Evolutionary conservation across 2,329 filamentous ascomycete species (phyloP).

Genomic region (Tolypocladium guangdongense): DNA sequence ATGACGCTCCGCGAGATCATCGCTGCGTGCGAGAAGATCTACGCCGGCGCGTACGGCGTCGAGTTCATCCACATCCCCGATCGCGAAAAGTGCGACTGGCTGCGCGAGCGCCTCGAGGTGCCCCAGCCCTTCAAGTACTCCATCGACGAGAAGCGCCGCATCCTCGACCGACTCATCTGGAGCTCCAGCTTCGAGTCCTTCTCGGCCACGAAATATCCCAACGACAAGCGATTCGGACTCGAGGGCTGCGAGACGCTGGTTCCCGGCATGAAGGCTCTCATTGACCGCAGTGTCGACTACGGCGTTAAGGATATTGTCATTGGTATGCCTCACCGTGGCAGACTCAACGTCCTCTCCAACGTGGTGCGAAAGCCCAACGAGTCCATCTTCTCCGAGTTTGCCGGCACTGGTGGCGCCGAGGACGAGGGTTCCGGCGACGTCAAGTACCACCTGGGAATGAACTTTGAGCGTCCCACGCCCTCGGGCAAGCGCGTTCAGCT

Average conservation of each 20-base stretch:
- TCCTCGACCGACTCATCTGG: conserved; percentile 96
- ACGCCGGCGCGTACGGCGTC: conserved; percentile 93
- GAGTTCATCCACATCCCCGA: conserved; percentile 99
- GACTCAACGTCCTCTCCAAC: conserved; percentile 95
- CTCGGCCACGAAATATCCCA: conserved; percentile 94
- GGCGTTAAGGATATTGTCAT: conserved; percentile 99
- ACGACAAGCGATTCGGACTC: conserved; percentile 98
- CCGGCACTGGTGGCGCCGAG: conserved; percentile 72
- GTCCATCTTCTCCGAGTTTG: conserved; percentile 98
- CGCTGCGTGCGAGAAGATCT: conserved; percentile 83
- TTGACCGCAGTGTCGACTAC: conserved; percentile 96
- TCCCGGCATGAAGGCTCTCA: conserved; percentile 97
- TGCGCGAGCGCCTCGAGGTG: conserved; percentile 88
- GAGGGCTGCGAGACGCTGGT: conserved; percentile 96
- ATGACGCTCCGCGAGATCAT: conserved; percentile 97
- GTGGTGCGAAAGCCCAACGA: conserved; percentile 98
- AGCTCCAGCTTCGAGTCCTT: conserved; percentile 95
- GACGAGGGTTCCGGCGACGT: conserved; percentile 98
- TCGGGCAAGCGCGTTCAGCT: conserved; percentile 99
- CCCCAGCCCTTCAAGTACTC: conserved; percentile 95
- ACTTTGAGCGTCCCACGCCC: conserved; percentile 96
- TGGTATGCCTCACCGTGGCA: conserved; percentile 97
- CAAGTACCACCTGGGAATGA: conserved; percentile 99
- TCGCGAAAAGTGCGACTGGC: conserved; percentile 95
- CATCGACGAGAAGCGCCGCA: conserved; percentile 94